Evolutionary conservation across 805 yeast species (phyloP), one percentile per base, ranked within the genome.

Genomic region (Zygotorulaspora danielsina): DNA sequence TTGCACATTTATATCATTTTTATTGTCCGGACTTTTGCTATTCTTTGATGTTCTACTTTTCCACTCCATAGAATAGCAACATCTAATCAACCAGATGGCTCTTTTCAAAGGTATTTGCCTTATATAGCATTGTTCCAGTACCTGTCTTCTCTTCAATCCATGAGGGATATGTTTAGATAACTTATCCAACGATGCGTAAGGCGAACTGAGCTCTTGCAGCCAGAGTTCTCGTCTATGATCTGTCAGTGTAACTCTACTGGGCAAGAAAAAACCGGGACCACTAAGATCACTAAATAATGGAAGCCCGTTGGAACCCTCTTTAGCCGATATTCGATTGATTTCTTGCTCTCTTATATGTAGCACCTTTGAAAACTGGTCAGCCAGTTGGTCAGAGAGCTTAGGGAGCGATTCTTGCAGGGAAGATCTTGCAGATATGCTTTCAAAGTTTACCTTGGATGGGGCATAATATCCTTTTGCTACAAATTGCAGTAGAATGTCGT

Each of bases 11-110:
- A 41, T 36, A 18, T 44, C 44, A 13, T 32, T 24, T 6, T 10
- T 20, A 33, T 43, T 28, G 26, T 45, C 51, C 18, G 48, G 38
- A 25, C 38, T 39, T 4, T 46, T 41, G 11, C 32, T 38, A 18
- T 39, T 41, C 34, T 49, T 53, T 2, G 40, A 34, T 15, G 37
- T 36, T 24, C 55, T 36, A 2, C 47, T 35, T 30, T 58, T 54
- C 58, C 65, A 50, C 65, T 87, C 96, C 46, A 88, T 84, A 9
- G 84, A 79, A 17, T 89, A 79, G 2, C 89, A 86, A 60, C 96
- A 86, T 47, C 85, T 78, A 3, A 90, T 83, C 44, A 93, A 73
- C 98, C 98, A 90, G 2, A 90, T 61, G 0, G 96, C 95, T 44
- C 97, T 68, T n/a, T 74, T 57, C 2, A 83, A 65, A 0, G 97